Conservation (phyloP, 2,329 filamentous ascomycete genomes). For the Thermomyces lanuginosus region DNA sequence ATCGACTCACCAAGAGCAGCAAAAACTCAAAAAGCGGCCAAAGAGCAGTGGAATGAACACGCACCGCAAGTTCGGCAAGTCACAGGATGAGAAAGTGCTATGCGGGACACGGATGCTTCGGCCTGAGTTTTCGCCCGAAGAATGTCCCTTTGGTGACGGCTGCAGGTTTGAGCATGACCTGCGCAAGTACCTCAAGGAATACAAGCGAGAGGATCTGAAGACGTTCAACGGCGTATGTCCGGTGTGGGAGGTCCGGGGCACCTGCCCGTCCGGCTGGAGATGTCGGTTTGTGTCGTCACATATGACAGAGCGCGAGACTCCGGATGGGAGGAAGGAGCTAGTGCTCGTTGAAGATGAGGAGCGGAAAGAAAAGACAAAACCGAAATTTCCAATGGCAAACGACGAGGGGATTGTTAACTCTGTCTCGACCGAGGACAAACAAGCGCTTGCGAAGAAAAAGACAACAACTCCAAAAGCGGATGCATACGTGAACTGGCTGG, state of each 20-base stretch:
- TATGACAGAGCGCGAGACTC: slow-evolving; percentile 59
- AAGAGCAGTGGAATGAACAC: slow-evolving; percentile 67
- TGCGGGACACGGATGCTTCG: slow-evolving; percentile 57
- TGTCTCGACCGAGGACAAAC: slow-evolving; percentile 52
- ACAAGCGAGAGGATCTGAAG: slow-evolving; percentile 62
- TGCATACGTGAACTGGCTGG: slow-evolving; percentile 60
- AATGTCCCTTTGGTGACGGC: slow-evolving; percentile 61
- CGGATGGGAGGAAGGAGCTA: slow-evolving; percentile 71
- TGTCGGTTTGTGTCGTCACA: slow-evolving; percentile 83
- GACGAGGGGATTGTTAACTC: slow-evolving; percentile 59
- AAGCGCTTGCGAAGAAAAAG: slow-evolving; percentile 57
- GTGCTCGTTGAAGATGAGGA: slow-evolving; percentile 46
- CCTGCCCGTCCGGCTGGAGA: slow-evolving; percentile 77
- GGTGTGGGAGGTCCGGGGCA: slow-evolving; percentile 58
- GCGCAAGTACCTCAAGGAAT: slow-evolving; percentile 65
- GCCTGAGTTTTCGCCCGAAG: slow-evolving; percentile 62
- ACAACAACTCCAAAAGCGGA: slow-evolving; percentile 57
- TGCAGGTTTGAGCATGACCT: slow-evolving; percentile 76
- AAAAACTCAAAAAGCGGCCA: slow-evolving; percentile 32
- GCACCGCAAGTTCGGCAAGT: slow-evolving; percentile 62
- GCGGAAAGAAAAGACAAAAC: slow-evolving; percentile 23
- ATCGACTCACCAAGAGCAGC: slow-evolving; percentile 29
- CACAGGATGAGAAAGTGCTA: slow-evolving; percentile 58
- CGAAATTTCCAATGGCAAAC: slow-evolving; percentile 12
- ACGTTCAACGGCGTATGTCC: slow-evolving; percentile 68